phyloP scores from a whole-genome alignment of 1,139 yeast genomes.

The Zygosaccharomyces sapae region DNA sequence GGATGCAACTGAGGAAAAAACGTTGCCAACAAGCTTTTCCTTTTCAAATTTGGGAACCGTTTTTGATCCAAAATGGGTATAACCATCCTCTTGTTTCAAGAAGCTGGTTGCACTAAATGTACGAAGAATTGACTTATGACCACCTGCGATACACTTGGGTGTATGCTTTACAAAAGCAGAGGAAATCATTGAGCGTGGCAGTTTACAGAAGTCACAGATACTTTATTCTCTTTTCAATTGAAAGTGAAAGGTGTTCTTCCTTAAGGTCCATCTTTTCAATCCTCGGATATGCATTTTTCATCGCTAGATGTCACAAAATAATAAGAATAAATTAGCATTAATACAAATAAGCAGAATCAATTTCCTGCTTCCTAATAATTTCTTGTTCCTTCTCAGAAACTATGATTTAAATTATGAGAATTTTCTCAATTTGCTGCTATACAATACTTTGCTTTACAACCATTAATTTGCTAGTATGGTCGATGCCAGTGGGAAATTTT shows the following conservation, averaged over 20 bases:
- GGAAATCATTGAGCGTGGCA: not conserved
- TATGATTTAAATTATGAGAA: not conserved
- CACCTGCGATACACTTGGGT: not conserved
- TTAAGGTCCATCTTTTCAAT: not conserved
- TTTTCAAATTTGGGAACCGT: slow-evolving; percentile 79
- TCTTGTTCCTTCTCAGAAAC: not conserved
- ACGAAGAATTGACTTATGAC: not conserved
- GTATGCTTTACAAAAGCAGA: not conserved
- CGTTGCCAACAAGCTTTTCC: slow-evolving; percentile 82
- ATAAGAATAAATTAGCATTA: not conserved
- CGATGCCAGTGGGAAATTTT: slow-evolving; percentile 16
- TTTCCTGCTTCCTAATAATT: not conserved
- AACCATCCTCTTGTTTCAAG: slow-evolving; percentile 7
- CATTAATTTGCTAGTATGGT: not conserved
- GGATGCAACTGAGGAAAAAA: slow-evolving; percentile 90
- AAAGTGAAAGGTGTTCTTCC: not conserved
- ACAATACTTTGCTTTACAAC: slow-evolving; percentile 4
- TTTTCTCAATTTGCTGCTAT: not conserved
- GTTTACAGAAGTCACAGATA: not conserved
- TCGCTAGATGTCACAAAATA: slow-evolving; percentile 3
- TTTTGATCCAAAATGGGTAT: slow-evolving; percentile 88
- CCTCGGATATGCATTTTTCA: not conserved
- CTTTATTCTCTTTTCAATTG: not conserved
- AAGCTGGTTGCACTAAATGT: slow-evolving; percentile 12
- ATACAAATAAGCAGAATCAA: not conserved